phyloP scores from a whole-genome alignment of 352 stramenopile genomes.

The Pythium brassicae region DNA sequence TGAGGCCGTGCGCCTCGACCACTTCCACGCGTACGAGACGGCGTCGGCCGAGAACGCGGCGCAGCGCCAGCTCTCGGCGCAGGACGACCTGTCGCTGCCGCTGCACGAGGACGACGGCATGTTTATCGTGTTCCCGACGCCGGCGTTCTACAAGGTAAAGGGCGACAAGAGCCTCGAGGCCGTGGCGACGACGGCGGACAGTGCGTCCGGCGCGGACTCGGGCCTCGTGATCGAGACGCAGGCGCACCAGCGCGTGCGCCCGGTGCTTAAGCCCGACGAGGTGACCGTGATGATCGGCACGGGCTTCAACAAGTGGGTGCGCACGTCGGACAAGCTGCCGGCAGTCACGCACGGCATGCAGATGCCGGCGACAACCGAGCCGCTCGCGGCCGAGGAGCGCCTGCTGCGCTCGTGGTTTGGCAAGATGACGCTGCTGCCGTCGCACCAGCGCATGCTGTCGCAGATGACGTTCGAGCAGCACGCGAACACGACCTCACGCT shows the following conservation, averaged over 20 bases:
- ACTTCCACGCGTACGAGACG: slow-evolving; percentile 59
- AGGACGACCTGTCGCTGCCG: slow-evolving; percentile 39
- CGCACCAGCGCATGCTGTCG: slow-evolving; percentile 45
- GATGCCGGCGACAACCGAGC: slow-evolving; percentile 34
- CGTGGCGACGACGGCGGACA: slow-evolving; percentile 14
- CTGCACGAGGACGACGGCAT: slow-evolving; percentile 58
- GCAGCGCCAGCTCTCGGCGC: slow-evolving; percentile 2
- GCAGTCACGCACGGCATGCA: slow-evolving; percentile 57
- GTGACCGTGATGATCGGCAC: slow-evolving; percentile 60
- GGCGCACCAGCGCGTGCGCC: slow-evolving; percentile 37
- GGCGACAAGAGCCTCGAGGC: slow-evolving; percentile 21
- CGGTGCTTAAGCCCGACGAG: slow-evolving; percentile 43
- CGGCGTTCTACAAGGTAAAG: slow-evolving; percentile 46
- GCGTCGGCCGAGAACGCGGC: slow-evolving; percentile 13
- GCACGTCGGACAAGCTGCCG: slow-evolving; percentile 34
- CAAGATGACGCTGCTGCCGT: slow-evolving; percentile 60
- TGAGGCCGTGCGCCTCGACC: slow-evolving; percentile 51
- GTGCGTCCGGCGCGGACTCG: slow-evolving; percentile 27
- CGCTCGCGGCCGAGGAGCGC: slow-evolving; percentile 18
- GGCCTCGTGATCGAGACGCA: slow-evolving; percentile 50
- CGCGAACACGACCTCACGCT: slow-evolving; percentile 27
- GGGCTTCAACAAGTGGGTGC: slow-evolving; percentile 49
- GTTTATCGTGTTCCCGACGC: slow-evolving; percentile 53
- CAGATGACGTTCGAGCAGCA: slow-evolving; percentile 45
- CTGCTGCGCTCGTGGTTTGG: slow-evolving; percentile 49